Percentiles rank a stretch among this genome's conserved stretches.
These are phyloP conservation scores for Solanum phureja DNA, from an alignment of 257 asterid species.

Conservation along the genomic window DNA sequence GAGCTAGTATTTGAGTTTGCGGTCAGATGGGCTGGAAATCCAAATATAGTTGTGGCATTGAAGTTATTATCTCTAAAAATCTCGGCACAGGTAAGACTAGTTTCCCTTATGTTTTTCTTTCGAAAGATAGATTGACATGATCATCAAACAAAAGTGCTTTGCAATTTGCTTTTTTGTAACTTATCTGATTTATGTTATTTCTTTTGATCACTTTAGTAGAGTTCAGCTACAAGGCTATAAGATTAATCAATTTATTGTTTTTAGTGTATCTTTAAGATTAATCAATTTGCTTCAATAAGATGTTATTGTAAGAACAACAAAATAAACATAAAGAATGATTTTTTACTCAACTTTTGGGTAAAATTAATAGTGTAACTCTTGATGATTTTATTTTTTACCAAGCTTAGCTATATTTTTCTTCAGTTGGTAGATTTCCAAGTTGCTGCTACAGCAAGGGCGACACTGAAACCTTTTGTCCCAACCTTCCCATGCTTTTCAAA, in stretches of 20 bases:
- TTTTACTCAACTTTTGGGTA: background rate
- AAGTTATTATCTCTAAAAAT: constrained; percentile 28
- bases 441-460: constrained; percentile 44
- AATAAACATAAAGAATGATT: background rate
- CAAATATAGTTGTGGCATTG: constrained; percentile 37
- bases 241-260: background rate
- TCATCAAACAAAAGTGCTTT: background rate
- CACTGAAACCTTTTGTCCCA: constrained; percentile 56
- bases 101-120: background rate
- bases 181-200: background rate
- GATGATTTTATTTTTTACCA: background rate
- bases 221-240: background rate
- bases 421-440: constrained; percentile 80
- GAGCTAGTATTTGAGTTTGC: constrained; percentile 60
- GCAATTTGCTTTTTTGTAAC: background rate
- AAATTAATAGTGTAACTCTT: background rate
- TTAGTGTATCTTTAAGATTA: background rate
- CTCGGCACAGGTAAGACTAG: constrained; percentile 46
- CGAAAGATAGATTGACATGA: background rate
- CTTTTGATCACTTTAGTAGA: background rate
- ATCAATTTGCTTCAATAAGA: background rate
- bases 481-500: constrained; percentile 71
- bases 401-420: constrained; percentile 9
- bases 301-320: background rate
- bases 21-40: constrained; percentile 75